Conservation (phyloP, 768 basidiomycete species). For the Leucosporidium creatinivorum region DNA sequence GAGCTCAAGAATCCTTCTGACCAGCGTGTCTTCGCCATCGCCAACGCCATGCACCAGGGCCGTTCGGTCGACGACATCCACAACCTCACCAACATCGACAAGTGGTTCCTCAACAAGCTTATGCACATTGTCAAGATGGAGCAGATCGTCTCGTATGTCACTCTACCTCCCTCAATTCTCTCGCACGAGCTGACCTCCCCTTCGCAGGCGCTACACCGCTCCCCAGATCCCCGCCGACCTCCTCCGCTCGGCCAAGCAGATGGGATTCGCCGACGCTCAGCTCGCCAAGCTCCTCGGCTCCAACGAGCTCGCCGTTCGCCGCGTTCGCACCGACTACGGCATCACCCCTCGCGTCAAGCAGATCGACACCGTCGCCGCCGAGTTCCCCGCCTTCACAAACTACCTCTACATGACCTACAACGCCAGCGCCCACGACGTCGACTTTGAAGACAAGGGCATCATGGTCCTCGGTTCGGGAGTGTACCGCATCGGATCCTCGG, state of each 20-base stretch:
- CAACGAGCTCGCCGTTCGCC: constrained; percentile 86
- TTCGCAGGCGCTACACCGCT: constrained; percentile 20
- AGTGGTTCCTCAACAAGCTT: constrained; percentile 92
- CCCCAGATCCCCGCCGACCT: constrained; percentile 46
- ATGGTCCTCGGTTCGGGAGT: constrained; percentile 98
- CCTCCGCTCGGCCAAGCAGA: constrained; percentile 78
- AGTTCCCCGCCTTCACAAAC: constrained; percentile 98
- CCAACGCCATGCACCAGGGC: constrained; percentile 82
- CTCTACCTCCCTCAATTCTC: not conserved
- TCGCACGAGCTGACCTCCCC: not conserved
- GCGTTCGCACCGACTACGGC: constrained; percentile 71
- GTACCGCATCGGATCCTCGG: constrained; percentile 96
- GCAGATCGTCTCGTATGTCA: constrained; percentile 60
- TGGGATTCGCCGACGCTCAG: constrained; percentile 92
- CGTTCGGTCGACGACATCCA: constrained; percentile 94
- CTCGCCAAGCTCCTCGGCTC: constrained; percentile 74
- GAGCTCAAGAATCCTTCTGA: constrained; percentile 92
- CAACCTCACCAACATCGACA: constrained; percentile 97
- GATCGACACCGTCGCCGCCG: constrained; percentile 97
- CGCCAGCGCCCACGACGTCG: constrained; percentile 84
- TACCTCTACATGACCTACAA: constrained; percentile 99
- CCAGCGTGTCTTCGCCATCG: constrained; percentile 93
- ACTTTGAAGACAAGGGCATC: constrained; percentile 82
- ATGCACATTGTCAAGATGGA: constrained; percentile 78
- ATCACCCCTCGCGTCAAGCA: constrained; percentile 93